Conservation (phyloP, 345 rosid genomes). For the Balakata baccata region DNA sequence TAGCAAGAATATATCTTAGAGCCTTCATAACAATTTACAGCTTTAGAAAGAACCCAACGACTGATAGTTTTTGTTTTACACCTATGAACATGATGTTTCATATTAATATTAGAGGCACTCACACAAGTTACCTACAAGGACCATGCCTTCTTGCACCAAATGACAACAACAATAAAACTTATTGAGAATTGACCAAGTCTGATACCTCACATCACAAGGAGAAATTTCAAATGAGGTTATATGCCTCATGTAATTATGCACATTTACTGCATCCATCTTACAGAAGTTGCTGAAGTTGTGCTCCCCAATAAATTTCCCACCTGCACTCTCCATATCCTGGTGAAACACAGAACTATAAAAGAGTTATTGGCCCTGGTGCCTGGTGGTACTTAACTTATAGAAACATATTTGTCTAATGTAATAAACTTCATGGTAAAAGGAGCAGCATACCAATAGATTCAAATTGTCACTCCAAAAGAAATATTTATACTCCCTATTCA, state of each 20-base stretch:
- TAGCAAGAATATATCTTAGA: background rate
- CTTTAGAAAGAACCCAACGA: background rate
- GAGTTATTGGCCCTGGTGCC: constrained; percentile 8
- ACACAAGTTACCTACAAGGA: background rate
- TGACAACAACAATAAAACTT: background rate
- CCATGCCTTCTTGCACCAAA: background rate
- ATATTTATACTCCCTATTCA: constrained; percentile 75
- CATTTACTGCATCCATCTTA: constrained; percentile 93
- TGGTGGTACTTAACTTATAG: constrained; percentile 7
- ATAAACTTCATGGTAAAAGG: background rate
- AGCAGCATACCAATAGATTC: constrained; percentile 47
- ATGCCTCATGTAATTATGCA: constrained; percentile 65
- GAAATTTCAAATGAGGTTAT: constrained; percentile 59
- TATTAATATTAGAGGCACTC: background rate
- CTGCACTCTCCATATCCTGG: constrained; percentile 80
- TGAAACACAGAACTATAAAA: constrained; percentile 21
- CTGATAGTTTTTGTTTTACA: background rate
- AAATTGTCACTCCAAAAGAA: constrained; percentile 72
- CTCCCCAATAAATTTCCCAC: constrained; percentile 76
- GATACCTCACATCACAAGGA: constrained; percentile 64
- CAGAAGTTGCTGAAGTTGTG: constrained; percentile 94
- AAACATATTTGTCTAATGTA: background rate
- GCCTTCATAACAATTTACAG: background rate
- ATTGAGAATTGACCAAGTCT: background rate
- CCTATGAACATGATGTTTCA: background rate